A percentile compares a stretch with the other conserved stretches of the same genome.
These are phyloP conservation scores for Puccinia triticina DNA, from an alignment of 1,284 basidiomycete species.

Conservation along the genomic window DNA sequence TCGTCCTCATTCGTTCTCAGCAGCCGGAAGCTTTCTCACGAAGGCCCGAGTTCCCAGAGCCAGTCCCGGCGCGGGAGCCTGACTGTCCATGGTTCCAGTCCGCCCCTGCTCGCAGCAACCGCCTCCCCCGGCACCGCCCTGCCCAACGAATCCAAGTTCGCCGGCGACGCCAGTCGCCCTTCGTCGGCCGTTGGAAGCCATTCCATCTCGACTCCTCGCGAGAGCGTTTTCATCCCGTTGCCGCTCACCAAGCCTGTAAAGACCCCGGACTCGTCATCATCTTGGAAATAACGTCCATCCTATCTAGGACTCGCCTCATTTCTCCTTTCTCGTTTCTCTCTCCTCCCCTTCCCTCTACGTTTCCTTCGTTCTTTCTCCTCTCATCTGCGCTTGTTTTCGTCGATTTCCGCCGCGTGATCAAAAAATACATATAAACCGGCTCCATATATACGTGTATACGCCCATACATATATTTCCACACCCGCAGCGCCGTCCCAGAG, in stretches of 20 bases:
- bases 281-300: constrained; percentile 18
- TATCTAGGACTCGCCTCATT: too few relatives aligned
- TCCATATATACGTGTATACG: background rate
- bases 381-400: background rate
- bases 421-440: background rate
- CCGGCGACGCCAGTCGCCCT: background rate
- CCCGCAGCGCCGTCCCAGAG: too few relatives aligned
- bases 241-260: constrained; percentile 25
- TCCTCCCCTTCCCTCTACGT: background rate
- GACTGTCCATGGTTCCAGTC: constrained; percentile 20
- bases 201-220: background rate
- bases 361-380: constrained; percentile 20
- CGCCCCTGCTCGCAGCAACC: background rate
- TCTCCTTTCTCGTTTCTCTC: background rate
- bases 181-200: background rate
- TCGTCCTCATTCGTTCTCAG: background rate
- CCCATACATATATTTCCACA: too few relatives aligned
- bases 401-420: background rate
- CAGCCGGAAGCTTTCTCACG: background rate
- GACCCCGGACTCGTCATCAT: constrained; percentile 26
- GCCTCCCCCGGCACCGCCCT: background rate
- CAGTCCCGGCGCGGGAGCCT: background rate
- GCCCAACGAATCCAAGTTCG: background rate
- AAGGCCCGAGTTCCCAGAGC: background rate
- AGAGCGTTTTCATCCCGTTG: constrained; percentile 15